These are phyloP conservation scores for Agrostemma githago DNA, from an alignment of 148 eudicot species.

Conservation along the genomic window DNA sequence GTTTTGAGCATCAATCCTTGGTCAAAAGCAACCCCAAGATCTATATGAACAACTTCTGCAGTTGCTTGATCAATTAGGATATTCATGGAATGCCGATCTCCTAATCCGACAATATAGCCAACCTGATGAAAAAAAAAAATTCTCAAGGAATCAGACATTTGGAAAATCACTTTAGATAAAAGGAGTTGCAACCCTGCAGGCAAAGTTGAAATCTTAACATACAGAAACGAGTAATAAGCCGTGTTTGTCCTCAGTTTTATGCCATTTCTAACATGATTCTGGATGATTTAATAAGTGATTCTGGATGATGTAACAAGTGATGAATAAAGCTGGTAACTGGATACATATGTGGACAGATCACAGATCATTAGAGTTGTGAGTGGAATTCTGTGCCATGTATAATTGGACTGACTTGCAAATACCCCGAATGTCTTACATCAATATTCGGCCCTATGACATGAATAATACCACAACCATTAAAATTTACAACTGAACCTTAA, in stretches of 20 bases:
- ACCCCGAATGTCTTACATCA: neutral
- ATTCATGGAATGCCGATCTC: constrained; percentile 97
- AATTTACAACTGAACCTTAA: neutral
- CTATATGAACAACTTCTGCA: constrained; percentile 98
- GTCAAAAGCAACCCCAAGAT: constrained; percentile 98
- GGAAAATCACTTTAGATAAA: constrained; percentile 4
- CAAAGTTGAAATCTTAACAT: neutral
- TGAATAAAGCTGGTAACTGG: neutral
- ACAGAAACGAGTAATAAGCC: neutral
- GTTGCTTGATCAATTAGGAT: constrained; percentile 87
- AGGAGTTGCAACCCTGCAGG: neutral
- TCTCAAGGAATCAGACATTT: neutral
- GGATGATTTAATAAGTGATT: neutral
- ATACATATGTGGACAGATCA: neutral
- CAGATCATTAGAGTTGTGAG: neutral
- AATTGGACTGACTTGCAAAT: neutral
- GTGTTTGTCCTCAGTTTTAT: neutral
- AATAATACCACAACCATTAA: neutral
- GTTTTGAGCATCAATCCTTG: constrained; percentile 99
- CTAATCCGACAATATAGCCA: constrained; percentile 97
- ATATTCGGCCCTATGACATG: neutral
- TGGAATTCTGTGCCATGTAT: neutral
- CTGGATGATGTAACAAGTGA: neutral
- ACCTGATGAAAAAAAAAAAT: constrained; percentile 45
- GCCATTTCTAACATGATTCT: neutral